Evolutionary conservation across 2,329 filamentous ascomycete species (phyloP).

Genomic region (Colletotrichum spaethianum): DNA sequence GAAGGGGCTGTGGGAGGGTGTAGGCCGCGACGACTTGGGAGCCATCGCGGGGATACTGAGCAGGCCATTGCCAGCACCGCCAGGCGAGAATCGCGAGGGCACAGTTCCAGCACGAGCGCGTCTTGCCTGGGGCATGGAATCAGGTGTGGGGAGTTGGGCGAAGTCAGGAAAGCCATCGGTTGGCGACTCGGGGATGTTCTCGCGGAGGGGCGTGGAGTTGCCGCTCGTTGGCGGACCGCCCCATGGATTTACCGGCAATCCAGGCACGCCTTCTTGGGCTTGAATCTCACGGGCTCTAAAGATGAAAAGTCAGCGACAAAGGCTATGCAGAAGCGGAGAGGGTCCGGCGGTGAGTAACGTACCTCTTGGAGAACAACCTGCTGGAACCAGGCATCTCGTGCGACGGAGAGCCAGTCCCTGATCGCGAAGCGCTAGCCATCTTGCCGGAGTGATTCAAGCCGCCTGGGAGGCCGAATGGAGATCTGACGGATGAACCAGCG

Average conservation of each 20-base stretch:
- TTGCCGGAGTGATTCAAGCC: slow-evolving; percentile 71
- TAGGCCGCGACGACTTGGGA: slow-evolving; percentile 86
- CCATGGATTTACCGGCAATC: slow-evolving; percentile 81
- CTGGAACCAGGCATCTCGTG: slow-evolving; percentile 83
- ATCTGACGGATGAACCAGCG: slow-evolving; percentile 74
- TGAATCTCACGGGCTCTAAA: slow-evolving; percentile 95
- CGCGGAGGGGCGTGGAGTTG: slow-evolving; percentile 94
- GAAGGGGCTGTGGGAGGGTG: slow-evolving; percentile 90
- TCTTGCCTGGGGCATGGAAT: slow-evolving; percentile 77
- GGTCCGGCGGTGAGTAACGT: slow-evolving; percentile 55
- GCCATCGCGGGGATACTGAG: slow-evolving; percentile 70
- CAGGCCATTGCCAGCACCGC: slow-evolving; percentile 74
- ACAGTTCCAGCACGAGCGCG: slow-evolving; percentile 93
- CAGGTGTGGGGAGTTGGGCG: slow-evolving; percentile 77
- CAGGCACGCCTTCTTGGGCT: slow-evolving; percentile 89
- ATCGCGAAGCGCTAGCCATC: slow-evolving; percentile 75
- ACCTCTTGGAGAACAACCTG: slow-evolving; percentile 94
- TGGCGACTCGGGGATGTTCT: slow-evolving; percentile 97
- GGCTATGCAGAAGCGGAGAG: neutral
- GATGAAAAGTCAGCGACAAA: slow-evolving; percentile 36
- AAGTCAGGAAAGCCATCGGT: slow-evolving; percentile 97
- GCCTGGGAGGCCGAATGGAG: slow-evolving; percentile 79
- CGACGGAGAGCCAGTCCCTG: slow-evolving; percentile 95
- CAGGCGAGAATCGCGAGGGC: slow-evolving; percentile 92
- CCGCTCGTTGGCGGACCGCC: slow-evolving; percentile 96